Conservation (phyloP, 202 grass and related monocot genomes). For the Dendrocalamus latiflorus region DNA sequence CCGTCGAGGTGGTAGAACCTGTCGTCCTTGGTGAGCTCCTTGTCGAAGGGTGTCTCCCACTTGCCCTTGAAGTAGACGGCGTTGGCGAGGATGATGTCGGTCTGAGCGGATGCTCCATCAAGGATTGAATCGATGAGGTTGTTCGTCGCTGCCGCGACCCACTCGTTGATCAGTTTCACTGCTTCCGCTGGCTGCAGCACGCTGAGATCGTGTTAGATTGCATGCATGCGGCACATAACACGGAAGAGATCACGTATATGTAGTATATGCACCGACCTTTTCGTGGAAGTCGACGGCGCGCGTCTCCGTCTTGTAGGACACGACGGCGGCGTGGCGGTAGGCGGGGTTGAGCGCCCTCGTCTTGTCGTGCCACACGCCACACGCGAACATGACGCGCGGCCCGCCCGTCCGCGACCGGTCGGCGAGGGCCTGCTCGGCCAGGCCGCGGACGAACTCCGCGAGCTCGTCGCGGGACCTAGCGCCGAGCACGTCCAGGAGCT, state of each 20-base stretch:
- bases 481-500: conserved; percentile 6
- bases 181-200: too few species aligned
- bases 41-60: conserved; percentile 2
- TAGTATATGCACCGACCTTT: too few species aligned
- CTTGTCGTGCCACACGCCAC: background rate
- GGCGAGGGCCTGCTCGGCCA: background rate
- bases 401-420: too few species aligned
- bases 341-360: background rate
- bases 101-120: too few species aligned
- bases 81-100: background rate
- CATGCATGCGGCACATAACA: too few species aligned
- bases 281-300: background rate
- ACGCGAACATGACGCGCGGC: background rate
- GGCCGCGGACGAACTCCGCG: background rate
- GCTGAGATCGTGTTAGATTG: too few species aligned
- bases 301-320: background rate
- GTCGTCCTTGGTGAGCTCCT: background rate
- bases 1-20: conserved; percentile 29
- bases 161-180: too few species aligned
- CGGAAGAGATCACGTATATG: too few species aligned
- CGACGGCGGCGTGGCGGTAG: background rate
- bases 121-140: background rate
- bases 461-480: background rate
- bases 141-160: too few species aligned
- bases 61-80: conserved; percentile 17